Evolutionary conservation across 148 eudicot genomes (phyloP).

Genomic region (Dysphania ambrosioides): DNA sequence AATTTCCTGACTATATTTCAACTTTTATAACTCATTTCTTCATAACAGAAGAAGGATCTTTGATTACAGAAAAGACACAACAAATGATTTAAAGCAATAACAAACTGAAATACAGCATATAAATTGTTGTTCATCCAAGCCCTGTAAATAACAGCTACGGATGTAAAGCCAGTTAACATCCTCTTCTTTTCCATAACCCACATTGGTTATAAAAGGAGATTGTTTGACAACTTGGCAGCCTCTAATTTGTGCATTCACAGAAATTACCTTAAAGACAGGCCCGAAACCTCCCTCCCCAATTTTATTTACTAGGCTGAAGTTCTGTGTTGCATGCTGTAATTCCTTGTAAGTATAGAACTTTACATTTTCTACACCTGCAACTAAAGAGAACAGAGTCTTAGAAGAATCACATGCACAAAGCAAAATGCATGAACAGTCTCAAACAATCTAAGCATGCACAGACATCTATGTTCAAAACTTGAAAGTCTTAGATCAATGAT

Average conservation of each 20-base stretch:
- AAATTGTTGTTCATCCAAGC: background rate
- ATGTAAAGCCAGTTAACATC: background rate
- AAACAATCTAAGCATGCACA: background rate
- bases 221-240: background rate
- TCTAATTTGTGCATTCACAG: background rate
- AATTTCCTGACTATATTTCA: background rate
- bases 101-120: background rate
- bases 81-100: background rate
- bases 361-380: constrained; percentile 45
- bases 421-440: background rate
- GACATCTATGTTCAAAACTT: background rate
- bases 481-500: background rate
- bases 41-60: background rate
- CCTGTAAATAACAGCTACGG: background rate
- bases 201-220: background rate
- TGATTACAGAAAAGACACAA: background rate
- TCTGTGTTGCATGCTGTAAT: constrained; percentile 48
- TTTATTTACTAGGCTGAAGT: constrained; percentile 54
- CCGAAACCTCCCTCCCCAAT: constrained; percentile 91
- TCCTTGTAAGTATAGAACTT: constrained; percentile 56
- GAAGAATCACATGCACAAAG: constrained; percentile 1
- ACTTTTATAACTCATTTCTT: background rate
- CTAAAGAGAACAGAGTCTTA: constrained; percentile 1
- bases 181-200: background rate
- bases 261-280: constrained; percentile 71